phyloP scores from a whole-genome alignment of 2,329 filamentous ascomycete species.

The Pseudogymnoascus sp. region DNA sequence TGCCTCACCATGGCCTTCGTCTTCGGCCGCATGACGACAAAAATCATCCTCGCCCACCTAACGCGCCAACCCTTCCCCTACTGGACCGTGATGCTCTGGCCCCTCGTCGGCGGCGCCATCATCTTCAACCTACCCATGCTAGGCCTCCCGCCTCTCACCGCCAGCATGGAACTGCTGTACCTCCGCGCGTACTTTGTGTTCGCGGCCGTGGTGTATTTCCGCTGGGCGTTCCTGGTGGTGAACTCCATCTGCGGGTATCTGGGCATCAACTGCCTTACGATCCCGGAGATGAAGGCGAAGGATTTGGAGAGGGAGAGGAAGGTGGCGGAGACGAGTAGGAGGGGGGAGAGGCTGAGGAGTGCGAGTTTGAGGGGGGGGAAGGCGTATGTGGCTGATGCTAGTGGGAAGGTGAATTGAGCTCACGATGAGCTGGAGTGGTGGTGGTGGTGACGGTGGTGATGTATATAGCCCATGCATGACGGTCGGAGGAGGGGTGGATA shows the following conservation, averaged over 20 bases:
- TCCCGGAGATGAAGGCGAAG: conserved; percentile 50
- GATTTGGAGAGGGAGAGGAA: not conserved
- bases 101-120: conserved; percentile 76
- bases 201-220: conserved; percentile 76
- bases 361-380: not conserved
- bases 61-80: conserved; percentile 91
- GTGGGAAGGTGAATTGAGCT: not conserved
- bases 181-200: conserved; percentile 79
- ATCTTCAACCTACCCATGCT: conserved; percentile 75
- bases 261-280: conserved; percentile 91
- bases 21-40: conserved; percentile 96
- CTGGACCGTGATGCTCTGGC: conserved; percentile 87
- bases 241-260: conserved; percentile 85
- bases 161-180: conserved; percentile 66
- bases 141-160: conserved; percentile 59
- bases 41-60: conserved; percentile 95
- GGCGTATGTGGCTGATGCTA: not conserved
- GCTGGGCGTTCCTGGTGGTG: conserved; percentile 88
- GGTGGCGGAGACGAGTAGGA: conserved; percentile 19
- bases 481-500: not conserved
- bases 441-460: not conserved
- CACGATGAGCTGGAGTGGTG: not conserved
- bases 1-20: conserved; percentile 94
- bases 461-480: not conserved
- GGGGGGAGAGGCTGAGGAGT: conserved; percentile 6